Evolutionary conservation across 441 rosid species (phyloP), one percentile per base, ranked within the genome.

Genomic region (Metrosideros polymorpha): DNA sequence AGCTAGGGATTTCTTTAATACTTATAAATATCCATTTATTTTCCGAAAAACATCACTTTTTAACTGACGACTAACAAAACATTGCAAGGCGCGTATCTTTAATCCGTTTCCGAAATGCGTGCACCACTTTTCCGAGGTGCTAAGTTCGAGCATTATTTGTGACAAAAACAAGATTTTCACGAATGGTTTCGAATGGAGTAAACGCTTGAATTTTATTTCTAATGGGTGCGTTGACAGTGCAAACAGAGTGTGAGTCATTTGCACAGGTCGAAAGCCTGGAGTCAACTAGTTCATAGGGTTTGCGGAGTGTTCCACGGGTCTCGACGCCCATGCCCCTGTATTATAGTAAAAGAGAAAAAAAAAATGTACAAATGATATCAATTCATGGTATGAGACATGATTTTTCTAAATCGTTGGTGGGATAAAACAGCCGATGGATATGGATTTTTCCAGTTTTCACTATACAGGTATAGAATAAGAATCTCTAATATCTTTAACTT

Each of bases 181-280:
- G 7, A 35, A 9, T 35, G 15, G 43, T 35, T 39, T 66, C 4
- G 5, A 71, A 39, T 0, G 79, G 15, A 35, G 9, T 71, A 35
- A 13, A 71, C 12, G 13, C 4, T 22, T 0, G 2, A 71, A 39
- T 10, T 66, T 66, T 4, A 0, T 5, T 22, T 9, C 3, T 10
- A 3, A 71, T 10, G 8, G 27, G 47, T 2, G 0, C 4, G 45
- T 19, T 1, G 1, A 66, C 2, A 35, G 0, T 12, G 4, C 0
- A 71, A 39, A 39, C 13, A 2, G 4, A 63, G 1, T 32, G 25
- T 1, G 22, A 32, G 25, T 63, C 2, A 17, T 30, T 3, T 30
- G 3, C 13, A 63, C 1, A 8, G 0, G 2, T 32, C 12, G 32
- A 63, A 63, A 32, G 17, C 0, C 18, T 32, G 3, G 25, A 63